phyloP scores from a whole-genome alignment of 2,329 filamentous ascomycete genomes.

The Coniochaeta sp. region DNA sequence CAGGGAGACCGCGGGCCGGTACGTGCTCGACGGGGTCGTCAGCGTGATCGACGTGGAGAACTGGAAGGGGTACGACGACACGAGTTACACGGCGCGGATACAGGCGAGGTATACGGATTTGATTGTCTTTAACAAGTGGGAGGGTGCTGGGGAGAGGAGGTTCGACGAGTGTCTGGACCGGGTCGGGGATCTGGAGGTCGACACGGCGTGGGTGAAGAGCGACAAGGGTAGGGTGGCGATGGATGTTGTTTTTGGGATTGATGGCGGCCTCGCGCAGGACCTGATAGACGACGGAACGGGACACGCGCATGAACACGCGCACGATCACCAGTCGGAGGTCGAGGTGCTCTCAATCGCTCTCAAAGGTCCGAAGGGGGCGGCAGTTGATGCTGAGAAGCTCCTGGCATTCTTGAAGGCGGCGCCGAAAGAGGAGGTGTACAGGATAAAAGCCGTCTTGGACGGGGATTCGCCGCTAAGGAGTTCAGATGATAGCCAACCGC shows the following conservation, averaged over 20 bases:
- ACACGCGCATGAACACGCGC: slow-evolving; percentile 30
- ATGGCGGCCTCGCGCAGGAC: slow-evolving; percentile 64
- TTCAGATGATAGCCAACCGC: slow-evolving; percentile 41
- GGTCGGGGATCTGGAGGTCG: slow-evolving; percentile 72
- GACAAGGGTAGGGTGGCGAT: slow-evolving; percentile 71
- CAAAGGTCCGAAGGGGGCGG: slow-evolving; percentile 28
- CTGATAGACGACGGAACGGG: slow-evolving; percentile 30
- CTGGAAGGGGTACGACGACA: slow-evolving; percentile 88
- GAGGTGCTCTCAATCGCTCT: slow-evolving; percentile 84
- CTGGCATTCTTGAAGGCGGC: slow-evolving; percentile 61
- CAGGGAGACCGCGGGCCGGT: slow-evolving; percentile 58
- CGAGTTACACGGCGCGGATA: slow-evolving; percentile 77
- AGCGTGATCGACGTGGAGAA: slow-evolving; percentile 93
- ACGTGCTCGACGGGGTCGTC: slow-evolving; percentile 78
- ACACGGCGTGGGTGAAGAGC: slow-evolving; percentile 79
- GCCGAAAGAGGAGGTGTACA: slow-evolving; percentile 89
- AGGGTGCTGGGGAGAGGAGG: slow-evolving; percentile 62
- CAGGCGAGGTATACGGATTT: slow-evolving; percentile 88
- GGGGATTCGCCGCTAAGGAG: slow-evolving; percentile 34
- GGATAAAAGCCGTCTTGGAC: slow-evolving; percentile 71
- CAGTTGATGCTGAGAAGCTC: slow-evolving; percentile 54
- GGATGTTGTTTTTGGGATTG: slow-evolving; percentile 78
- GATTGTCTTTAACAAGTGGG: slow-evolving; percentile 92
- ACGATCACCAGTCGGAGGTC: slow-evolving; percentile 74
- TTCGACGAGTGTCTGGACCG: slow-evolving; percentile 74